A percentile compares a stretch with the other conserved stretches of the same genome.
These are phyloP conservation scores for Chamaecyparis obtusa DNA, from an alignment of 75 land plant genomes.

Conservation along the genomic window DNA sequence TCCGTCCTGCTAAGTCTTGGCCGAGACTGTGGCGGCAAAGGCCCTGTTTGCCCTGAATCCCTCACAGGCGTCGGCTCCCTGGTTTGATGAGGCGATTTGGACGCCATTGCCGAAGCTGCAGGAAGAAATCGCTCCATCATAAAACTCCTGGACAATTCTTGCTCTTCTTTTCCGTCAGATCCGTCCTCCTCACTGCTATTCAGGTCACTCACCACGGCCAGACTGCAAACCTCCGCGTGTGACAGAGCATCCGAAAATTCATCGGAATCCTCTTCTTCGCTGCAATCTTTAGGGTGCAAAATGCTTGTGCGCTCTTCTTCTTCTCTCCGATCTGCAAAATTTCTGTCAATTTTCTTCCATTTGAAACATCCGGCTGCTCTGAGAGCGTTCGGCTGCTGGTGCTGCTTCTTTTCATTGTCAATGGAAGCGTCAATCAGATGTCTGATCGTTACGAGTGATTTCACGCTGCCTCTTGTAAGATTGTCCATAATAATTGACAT, in stretches of 20 bases:
- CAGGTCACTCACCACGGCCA: neutral
- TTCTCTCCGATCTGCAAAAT: neutral
- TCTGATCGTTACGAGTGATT: neutral
- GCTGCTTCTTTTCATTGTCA: neutral
- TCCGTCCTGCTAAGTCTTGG: too few relatives aligned
- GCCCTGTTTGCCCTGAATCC: too few relatives aligned
- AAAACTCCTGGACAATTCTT: neutral
- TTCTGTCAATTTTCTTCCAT: neutral
- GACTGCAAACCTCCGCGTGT: conserved; percentile 6
- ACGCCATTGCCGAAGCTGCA: conserved; percentile 2
- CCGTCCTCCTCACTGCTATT: neutral
- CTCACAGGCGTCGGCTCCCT: too few relatives aligned
- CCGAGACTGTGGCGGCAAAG: too few relatives aligned
- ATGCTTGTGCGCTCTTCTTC: neutral
- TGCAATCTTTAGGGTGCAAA: neutral
- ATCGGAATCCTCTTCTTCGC: neutral
- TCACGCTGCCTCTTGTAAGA: neutral
- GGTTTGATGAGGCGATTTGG: neutral
- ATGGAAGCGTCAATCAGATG: neutral
- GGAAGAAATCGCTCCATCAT: conserved; percentile 11
- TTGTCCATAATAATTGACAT: neutral
- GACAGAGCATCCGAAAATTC: conserved; percentile 3
- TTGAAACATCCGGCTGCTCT: neutral
- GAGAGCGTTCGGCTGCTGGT: neutral
- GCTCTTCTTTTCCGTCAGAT: neutral